phyloP scores from a whole-genome alignment of 768 basidiomycete genomes.

The Tephrocybe sp. region DNA sequence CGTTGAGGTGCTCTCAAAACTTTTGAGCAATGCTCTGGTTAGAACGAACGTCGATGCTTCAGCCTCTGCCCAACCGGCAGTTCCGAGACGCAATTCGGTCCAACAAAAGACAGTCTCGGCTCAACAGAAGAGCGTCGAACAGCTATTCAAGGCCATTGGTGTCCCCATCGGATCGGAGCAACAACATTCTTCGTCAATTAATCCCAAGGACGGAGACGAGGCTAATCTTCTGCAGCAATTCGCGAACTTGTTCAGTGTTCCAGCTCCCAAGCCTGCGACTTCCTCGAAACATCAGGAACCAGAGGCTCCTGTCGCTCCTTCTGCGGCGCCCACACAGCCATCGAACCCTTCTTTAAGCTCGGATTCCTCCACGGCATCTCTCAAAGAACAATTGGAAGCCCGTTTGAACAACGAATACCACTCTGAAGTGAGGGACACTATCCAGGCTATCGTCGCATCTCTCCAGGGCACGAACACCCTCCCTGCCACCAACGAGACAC shows the following conservation, averaged over 20 bases:
- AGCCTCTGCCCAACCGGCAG: neutral
- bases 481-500: neutral
- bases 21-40: neutral
- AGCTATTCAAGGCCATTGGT: neutral
- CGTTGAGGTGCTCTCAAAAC: neutral
- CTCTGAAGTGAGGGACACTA: slow-evolving; percentile 38
- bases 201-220: neutral
- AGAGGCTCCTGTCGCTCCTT: slow-evolving; percentile 3
- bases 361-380: neutral
- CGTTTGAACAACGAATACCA: slow-evolving; percentile 29
- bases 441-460: slow-evolving; percentile 38
- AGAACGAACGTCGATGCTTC: neutral
- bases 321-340: neutral
- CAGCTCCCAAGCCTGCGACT: neutral
- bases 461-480: slow-evolving; percentile 22
- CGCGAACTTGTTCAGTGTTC: slow-evolving; percentile 3
- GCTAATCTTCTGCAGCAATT: neutral
- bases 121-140: neutral
- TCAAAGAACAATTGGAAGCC: slow-evolving; percentile 32
- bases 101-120: neutral
- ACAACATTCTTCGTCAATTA: no score
- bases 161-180: neutral
- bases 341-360: slow-evolving; percentile 1
- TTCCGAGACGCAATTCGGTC: neutral
- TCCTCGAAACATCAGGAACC: neutral